These are phyloP conservation scores for Colletotrichum trifolii DNA, from an alignment of 2,329 filamentous ascomycete species.

Conservation along the genomic window DNA sequence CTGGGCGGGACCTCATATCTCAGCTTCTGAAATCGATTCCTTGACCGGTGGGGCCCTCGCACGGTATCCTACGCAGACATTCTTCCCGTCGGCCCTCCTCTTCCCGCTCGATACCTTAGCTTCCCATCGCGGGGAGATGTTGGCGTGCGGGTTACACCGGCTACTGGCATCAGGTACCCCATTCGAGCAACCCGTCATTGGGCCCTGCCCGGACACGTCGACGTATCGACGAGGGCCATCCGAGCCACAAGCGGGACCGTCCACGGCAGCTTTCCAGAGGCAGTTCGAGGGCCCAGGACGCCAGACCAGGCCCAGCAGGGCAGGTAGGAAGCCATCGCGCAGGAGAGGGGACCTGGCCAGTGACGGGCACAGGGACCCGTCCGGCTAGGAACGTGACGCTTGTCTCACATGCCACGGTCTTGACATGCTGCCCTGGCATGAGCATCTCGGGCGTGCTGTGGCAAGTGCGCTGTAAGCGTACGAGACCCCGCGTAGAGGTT, in stretches of 20 bases:
- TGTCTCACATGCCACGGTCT: slow-evolving; percentile 24
- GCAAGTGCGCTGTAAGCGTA: slow-evolving; percentile 15
- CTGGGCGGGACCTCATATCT: slow-evolving; percentile 14
- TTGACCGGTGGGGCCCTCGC: slow-evolving; percentile 1
- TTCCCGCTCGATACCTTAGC: slow-evolving; percentile 13
- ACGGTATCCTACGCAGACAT: slow-evolving; percentile 6
- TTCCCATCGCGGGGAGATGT: slow-evolving; percentile 16
- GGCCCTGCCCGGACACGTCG: slow-evolving; percentile 8
- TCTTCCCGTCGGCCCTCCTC: slow-evolving; percentile 14
- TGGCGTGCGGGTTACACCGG: slow-evolving; percentile 24
- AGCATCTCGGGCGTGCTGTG: slow-evolving; percentile 12
- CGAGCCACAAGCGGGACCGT: not conserved
- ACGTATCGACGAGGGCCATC: slow-evolving; percentile 11
- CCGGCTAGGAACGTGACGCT: slow-evolving; percentile 28
- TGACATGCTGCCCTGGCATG: slow-evolving; percentile 17
- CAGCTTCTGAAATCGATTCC: slow-evolving; percentile 10
- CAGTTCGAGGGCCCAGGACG: not conserved
- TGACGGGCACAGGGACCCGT: slow-evolving; percentile 10
- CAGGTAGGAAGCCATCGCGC: not conserved
- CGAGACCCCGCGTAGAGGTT: not conserved
- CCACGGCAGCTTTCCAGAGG: slow-evolving; percentile 21
- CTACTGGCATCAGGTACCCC: slow-evolving; percentile 24
- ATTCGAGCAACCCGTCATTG: slow-evolving; percentile 19
- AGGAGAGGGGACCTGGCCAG: not conserved
- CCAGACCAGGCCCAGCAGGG: slow-evolving; percentile 3